A percentile compares a stretch with the other conserved stretches of the same genome.
These are phyloP conservation scores for Zopfochytrium polystomum DNA, from an alignment of 371 early-diverging fungal genomes.

Conservation along the genomic window DNA sequence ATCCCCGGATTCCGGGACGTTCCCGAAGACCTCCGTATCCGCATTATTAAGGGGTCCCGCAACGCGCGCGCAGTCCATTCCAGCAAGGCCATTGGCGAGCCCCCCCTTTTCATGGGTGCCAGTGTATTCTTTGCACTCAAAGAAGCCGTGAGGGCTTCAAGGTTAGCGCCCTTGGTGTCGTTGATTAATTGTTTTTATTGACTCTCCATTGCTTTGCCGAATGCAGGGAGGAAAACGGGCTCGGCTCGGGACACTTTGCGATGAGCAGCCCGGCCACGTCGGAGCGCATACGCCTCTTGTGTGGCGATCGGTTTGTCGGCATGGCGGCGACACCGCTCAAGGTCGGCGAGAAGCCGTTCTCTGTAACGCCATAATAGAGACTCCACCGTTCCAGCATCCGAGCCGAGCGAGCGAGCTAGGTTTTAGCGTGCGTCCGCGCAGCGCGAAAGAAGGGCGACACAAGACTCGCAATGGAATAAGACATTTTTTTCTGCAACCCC, in stretches of 20 bases:
- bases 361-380: too few relatives aligned
- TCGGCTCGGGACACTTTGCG: conserved; percentile 42
- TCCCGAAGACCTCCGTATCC: conserved; percentile 68
- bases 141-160: conserved; percentile 63
- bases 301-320: conserved; percentile 52
- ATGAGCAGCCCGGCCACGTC: conserved; percentile 69
- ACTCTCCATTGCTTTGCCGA: not conserved
- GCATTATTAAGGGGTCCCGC: conserved; percentile 56
- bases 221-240: conserved; percentile 32
- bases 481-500: too few relatives aligned
- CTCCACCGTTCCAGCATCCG: too few relatives aligned
- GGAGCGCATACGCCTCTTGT: conserved; percentile 64
- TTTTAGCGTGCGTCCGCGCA: too few relatives aligned
- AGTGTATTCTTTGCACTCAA: conserved; percentile 71
- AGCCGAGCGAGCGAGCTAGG: too few relatives aligned
- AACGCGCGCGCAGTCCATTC: conserved; percentile 67
- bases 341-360: conserved; percentile 36
- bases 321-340: conserved; percentile 23
- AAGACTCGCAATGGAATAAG: too few relatives aligned
- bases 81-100: conserved; percentile 80
- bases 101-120: conserved; percentile 73
- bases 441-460: too few relatives aligned
- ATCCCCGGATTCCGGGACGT: conserved; percentile 74
- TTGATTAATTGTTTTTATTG: conserved; percentile 20
- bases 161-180: conserved; percentile 20